Evolutionary conservation across 1,139 yeast genomes (phyloP).

Genomic region (Saccharomyces pastorianus): DNA sequence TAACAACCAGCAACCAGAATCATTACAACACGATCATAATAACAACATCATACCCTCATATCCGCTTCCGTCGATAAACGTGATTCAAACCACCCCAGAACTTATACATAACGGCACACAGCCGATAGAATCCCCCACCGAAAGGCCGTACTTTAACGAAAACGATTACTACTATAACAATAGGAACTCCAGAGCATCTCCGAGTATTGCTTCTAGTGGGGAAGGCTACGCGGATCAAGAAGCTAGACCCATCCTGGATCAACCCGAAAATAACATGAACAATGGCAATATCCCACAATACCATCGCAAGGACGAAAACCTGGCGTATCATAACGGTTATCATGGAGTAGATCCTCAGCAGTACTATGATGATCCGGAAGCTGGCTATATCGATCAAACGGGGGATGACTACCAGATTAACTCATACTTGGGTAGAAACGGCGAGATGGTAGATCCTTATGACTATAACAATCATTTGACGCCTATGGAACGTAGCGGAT

Average conservation of each 20-base stretch:
- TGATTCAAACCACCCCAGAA: conserved; percentile 18
- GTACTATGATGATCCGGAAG: conserved; percentile 15
- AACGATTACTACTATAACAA: conserved; percentile 11
- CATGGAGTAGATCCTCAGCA: neutral
- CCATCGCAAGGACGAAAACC: neutral
- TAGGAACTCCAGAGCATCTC: neutral
- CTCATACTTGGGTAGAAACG: conserved; percentile 29
- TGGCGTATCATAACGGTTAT: neutral
- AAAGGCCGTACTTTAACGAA: conserved; percentile 12
- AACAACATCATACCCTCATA: conserved; percentile 2
- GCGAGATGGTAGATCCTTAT: conserved; percentile 32
- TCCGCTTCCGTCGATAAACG: conserved; percentile 15
- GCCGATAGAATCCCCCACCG: conserved; percentile 1
- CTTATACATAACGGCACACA: conserved; percentile 7
- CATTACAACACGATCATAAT: neutral
- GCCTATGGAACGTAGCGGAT: neutral
- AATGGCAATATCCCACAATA: neutral
- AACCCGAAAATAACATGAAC: conserved; percentile 1
- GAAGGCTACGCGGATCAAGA: conserved; percentile 14
- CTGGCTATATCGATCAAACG: conserved; percentile 25
- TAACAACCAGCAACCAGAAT: conserved; percentile 1
- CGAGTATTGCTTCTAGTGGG: neutral
- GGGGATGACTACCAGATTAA: conserved; percentile 33
- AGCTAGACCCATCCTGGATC: conserved; percentile 16
- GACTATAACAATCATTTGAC: conserved; percentile 3